Base-by-base conservation (phyloP, 1,284 basidiomycete species). In the Marasmius sp. region DNA sequence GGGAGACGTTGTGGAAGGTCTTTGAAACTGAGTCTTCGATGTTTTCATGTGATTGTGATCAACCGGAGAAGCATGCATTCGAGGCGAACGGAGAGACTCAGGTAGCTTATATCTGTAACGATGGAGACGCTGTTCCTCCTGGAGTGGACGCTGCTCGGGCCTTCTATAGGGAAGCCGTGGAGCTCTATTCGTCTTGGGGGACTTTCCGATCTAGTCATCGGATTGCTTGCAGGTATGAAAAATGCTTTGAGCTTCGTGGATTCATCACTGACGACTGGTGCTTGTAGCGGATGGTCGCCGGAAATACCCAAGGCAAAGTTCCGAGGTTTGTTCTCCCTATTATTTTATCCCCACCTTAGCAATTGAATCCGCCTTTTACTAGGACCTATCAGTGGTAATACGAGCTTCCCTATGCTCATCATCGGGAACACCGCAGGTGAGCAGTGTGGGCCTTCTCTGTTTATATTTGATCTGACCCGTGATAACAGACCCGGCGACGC, bases 401-500 rank as follows among this genome's bases (percentile, higher is more conserved):
- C 65, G 9, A 64, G 63, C 48, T 59, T 49, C 22, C 65, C 63
- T 2, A 18, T 66, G 11, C 34, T 64, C 10, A 7, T 64, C 12
- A 56, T 66, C 39, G 64, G 64, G 1, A 66, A 66, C 54, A 57
- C 60, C 34, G 60, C 60, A 11, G 64, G 64, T 64, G 41, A 37
- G 64, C 5, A 33, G 41, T 20, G 43, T 6, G 45, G 8, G 0
- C 48, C 20, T 12, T 4, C 12, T 20, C 7, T 12, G 55, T 14
- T 18, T 3, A 18, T 61, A 14, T 54, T 9, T 34, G 18, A 34
- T 39, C 27, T 39, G 20, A 45, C 38, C 16, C 33, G 12, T 34
- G 33, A 33, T 45, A 37, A 11, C 45, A 63, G 58, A 60, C 50
- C 64, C 61, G 2, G 58, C 58, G 10, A 65, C 59, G 49, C 57